These are phyloP conservation scores for Nitzschia inconspicua DNA, from an alignment of 108 stramenopile genomes.

Conservation along the genomic window DNA sequence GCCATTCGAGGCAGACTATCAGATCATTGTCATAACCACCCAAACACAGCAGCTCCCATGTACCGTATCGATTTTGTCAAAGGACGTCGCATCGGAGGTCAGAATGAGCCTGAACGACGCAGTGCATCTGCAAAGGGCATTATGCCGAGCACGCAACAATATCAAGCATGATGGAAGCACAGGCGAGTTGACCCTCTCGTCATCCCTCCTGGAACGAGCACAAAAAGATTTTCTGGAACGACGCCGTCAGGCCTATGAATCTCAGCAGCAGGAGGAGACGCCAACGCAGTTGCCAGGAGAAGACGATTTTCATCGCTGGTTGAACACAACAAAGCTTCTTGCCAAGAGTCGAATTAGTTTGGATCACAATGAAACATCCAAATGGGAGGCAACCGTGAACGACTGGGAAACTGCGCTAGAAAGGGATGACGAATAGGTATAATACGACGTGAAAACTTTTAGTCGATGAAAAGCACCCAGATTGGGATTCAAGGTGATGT, in stretches of 20 bases:
- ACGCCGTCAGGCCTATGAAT: conserved; percentile 16
- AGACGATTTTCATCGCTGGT: conserved; percentile 63
- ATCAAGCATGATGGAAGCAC: neutral
- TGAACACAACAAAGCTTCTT: conserved; percentile 42
- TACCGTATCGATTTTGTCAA: conserved; percentile 4
- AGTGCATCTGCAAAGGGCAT: neutral
- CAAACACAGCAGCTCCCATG: conserved; percentile 4
- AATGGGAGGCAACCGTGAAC: conserved; percentile 11
- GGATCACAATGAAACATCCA: neutral
- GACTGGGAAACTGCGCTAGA: conserved; percentile 38
- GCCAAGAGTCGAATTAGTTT: conserved; percentile 38
- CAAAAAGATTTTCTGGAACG: conserved; percentile 51
- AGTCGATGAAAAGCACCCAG: neutral
- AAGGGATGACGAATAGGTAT: conserved; percentile 35
- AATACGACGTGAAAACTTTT: neutral
- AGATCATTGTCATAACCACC: conserved; percentile 45
- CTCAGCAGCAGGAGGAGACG: neutral
- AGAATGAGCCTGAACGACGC: neutral
- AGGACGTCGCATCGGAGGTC: neutral
- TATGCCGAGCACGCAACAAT: neutral
- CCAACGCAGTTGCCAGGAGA: conserved; percentile 22
- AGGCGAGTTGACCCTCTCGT: conserved; percentile 19
- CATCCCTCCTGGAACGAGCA: conserved; percentile 25
- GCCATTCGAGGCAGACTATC: conserved; percentile 56
- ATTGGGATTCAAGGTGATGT: neutral